These are phyloP conservation scores for Talaromyces albobiverticillius DNA, from an alignment of 2,329 filamentous ascomycete species.

Conservation along the genomic window DNA sequence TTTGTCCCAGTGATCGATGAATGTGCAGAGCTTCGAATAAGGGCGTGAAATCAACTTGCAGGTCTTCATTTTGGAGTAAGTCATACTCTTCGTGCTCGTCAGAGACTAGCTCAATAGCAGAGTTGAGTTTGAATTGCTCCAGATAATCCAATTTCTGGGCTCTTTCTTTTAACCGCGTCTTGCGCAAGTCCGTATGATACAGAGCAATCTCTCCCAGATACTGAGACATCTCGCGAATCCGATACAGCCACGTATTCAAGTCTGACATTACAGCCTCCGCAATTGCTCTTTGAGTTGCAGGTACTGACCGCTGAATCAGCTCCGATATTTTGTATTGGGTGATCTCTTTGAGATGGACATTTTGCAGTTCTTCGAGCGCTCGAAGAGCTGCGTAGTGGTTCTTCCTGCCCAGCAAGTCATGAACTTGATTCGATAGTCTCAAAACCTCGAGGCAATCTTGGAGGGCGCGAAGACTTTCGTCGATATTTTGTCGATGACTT, in stretches of 20 bases:
- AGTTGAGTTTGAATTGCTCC: conserved; percentile 85
- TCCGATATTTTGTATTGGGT: conserved; percentile 93
- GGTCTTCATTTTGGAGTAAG: conserved; percentile 88
- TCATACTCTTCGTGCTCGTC: conserved; percentile 97
- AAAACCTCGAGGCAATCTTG: conserved; percentile 90
- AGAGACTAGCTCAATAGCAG: conserved; percentile 89
- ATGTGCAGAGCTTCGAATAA: conserved; percentile 95
- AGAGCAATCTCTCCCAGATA: conserved; percentile 95
- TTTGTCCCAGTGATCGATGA: conserved; percentile 88
- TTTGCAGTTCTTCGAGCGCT: conserved; percentile 91
- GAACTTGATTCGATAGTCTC: conserved; percentile 87
- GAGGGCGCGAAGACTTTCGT: conserved; percentile 83
- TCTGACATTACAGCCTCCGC: conserved; percentile 97
- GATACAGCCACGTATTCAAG: conserved; percentile 93
- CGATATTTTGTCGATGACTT: conserved; percentile 89
- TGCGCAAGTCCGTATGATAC: conserved; percentile 87
- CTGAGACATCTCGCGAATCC: conserved; percentile 92
- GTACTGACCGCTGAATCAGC: conserved; percentile 93
- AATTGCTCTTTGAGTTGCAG: conserved; percentile 85
- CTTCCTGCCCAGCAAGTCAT: conserved; percentile 86
- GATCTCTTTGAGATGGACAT: conserved; percentile 90
- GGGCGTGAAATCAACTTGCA: conserved; percentile 91
- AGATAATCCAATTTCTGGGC: conserved; percentile 73
- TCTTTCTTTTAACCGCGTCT: conserved; percentile 78
- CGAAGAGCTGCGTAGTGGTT: conserved; percentile 94